Conservation (phyloP, 2,329 filamentous ascomycete genomes). For the Cercospora sp. region DNA sequence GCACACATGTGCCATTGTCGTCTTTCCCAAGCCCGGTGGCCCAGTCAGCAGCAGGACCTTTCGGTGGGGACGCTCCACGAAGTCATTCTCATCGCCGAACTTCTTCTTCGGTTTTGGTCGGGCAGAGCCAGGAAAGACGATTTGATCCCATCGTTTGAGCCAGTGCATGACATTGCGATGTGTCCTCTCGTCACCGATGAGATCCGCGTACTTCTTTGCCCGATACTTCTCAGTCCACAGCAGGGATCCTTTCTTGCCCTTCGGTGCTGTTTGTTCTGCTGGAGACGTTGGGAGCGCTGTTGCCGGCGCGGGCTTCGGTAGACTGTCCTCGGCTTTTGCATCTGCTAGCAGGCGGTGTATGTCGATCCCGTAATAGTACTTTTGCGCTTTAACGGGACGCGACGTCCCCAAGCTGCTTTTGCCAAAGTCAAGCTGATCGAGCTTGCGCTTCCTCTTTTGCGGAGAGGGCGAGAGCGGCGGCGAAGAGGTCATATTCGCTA, state of each 20-base stretch:
- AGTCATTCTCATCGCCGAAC: constrained; percentile 43
- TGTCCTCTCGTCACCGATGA: constrained; percentile 91
- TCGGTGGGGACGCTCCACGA: constrained; percentile 69
- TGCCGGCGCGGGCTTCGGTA: constrained; percentile 35
- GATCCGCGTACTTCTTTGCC: constrained; percentile 84
- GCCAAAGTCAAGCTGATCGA: constrained; percentile 33
- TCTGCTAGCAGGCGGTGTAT: constrained; percentile 80
- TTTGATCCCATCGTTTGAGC: constrained; percentile 89
- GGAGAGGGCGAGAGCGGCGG: constrained; percentile 52
- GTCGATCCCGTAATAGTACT: constrained; percentile 87
- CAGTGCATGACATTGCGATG: constrained; percentile 87
- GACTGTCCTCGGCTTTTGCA: constrained; percentile 60
- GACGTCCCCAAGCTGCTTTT: constrained; percentile 26
- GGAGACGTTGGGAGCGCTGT: constrained; percentile 36
- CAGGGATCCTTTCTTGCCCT: constrained; percentile 48
- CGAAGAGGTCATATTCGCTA: constrained; percentile 60
- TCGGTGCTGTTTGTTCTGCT: constrained; percentile 39
- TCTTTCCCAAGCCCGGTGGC: constrained; percentile 91
- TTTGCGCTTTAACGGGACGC: constrained; percentile 63
- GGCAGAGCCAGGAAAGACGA: constrained; percentile 80
- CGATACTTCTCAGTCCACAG: constrained; percentile 99
- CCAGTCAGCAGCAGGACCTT: constrained; percentile 91
- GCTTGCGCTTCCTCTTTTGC: constrained; percentile 34
- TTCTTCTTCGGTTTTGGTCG: constrained; percentile 57
- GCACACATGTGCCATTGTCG: constrained; percentile 92